These are phyloP conservation scores for Cicer yamashitae DNA, from an alignment of 306 rosid species.

Conservation along the genomic window DNA sequence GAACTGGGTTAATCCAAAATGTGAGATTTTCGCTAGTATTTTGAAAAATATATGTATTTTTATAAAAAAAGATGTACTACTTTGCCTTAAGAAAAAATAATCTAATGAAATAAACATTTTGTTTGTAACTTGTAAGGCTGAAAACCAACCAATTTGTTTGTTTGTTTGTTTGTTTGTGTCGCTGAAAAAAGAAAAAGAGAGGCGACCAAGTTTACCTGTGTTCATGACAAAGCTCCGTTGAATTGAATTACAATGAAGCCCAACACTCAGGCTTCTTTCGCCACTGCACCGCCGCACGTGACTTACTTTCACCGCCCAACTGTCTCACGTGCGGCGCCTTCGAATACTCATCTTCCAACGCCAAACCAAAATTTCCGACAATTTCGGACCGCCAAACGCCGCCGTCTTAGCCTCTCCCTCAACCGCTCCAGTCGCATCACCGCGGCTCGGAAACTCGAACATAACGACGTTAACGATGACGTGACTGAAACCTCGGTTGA, in stretches of 20 bases:
- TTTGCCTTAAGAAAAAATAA: no score
- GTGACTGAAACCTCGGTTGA: neutral
- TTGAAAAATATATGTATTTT: no score
- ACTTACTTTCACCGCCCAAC: constrained; percentile 41
- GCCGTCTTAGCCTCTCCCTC: constrained; percentile 45
- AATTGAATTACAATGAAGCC: constrained; percentile 56
- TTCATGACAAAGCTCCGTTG: constrained; percentile 21
- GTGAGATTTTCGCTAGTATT: no score
- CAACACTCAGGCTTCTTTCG: constrained; percentile 53
- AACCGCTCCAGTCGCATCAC: constrained; percentile 36
- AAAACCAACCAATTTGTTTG: constrained; percentile 26
- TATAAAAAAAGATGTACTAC: no score
- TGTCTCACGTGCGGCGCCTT: constrained; percentile 34
- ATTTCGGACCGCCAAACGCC: constrained; percentile 42
- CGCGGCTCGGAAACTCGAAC: constrained; percentile 31
- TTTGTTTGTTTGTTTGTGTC: neutral
- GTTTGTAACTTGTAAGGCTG: constrained; percentile 3
- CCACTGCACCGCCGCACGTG: constrained; percentile 44
- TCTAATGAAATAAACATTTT: no score
- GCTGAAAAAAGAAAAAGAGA: neutral
- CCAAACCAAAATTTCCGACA: constrained; percentile 37
- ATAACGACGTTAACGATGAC: constrained; percentile 7
- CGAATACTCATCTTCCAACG: constrained; percentile 30
- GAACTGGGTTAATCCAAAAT: no score
- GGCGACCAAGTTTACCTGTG: neutral